A percentile compares a stretch with the other conserved stretches of the same genome.
phyloP scores from a whole-genome alignment of 2,329 filamentous ascomycete genomes.

The Simplicillium sp. region DNA sequence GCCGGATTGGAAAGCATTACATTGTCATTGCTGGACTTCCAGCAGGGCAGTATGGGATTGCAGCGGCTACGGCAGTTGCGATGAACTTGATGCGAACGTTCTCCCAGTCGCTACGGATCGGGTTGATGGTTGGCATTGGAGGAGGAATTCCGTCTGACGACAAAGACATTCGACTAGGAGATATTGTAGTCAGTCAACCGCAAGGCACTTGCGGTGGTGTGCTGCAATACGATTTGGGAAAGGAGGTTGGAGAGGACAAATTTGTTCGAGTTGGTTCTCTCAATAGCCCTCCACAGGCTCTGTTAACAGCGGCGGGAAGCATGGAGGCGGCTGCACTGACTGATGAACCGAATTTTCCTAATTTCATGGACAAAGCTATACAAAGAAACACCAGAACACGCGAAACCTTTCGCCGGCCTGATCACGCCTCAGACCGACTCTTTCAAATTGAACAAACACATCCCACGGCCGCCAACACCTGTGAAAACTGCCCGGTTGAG shows the following conservation, averaged over 20 bases:
- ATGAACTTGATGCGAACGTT: neutral
- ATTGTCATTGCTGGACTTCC: neutral
- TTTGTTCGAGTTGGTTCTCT: neutral
- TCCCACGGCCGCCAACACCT: neutral
- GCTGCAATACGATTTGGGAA: neutral
- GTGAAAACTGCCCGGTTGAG: neutral
- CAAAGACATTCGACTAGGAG: neutral
- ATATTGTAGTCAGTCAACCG: slow-evolving; percentile 1
- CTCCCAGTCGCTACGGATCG: neutral
- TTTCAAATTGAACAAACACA: neutral
- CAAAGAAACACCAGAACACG: neutral
- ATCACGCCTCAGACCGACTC: neutral
- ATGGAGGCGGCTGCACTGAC: neutral
- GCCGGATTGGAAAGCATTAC: neutral
- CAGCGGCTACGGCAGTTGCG: neutral
- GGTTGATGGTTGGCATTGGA: slow-evolving; percentile 1
- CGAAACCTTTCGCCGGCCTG: neutral
- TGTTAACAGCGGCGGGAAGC: neutral
- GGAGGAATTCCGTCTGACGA: neutral
- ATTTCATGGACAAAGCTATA: neutral
- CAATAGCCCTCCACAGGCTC: neutral
- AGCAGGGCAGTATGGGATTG: neutral
- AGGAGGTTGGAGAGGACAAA: neutral
- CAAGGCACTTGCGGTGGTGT: neutral
- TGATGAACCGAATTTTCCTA: neutral